Percentiles rank a stretch among this genome's conserved stretches.
These are phyloP conservation scores for Trichothecium roseum DNA, from an alignment of 2,329 filamentous ascomycete genomes.

Conservation along the genomic window DNA sequence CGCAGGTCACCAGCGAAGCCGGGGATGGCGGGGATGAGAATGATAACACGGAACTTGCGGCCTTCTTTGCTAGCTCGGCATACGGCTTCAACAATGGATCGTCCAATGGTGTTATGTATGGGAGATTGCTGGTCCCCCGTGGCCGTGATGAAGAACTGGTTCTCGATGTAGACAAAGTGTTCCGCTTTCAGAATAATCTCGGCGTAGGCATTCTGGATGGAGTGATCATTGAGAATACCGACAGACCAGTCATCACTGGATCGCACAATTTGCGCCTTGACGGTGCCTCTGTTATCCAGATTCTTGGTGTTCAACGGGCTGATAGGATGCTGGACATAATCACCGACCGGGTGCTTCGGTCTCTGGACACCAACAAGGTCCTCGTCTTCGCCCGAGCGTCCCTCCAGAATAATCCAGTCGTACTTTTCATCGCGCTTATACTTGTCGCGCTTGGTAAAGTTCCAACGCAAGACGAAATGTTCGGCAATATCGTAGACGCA, in stretches of 20 bases:
- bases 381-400: slow-evolving; percentile 66
- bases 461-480: slow-evolving; percentile 92
- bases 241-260: slow-evolving; percentile 92
- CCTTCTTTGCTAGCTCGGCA: slow-evolving; percentile 70
- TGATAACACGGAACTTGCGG: slow-evolving; percentile 82
- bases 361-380: slow-evolving; percentile 81
- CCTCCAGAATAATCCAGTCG: slow-evolving; percentile 76
- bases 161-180: slow-evolving; percentile 96
- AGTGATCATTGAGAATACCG: slow-evolving; percentile 74
- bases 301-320: slow-evolving; percentile 58
- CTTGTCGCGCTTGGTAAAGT: slow-evolving; percentile 94
- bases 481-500: slow-evolving; percentile 91
- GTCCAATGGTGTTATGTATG: slow-evolving; percentile 79
- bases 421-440: slow-evolving; percentile 82
- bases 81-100: slow-evolving; percentile 83
- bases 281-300: slow-evolving; percentile 55
- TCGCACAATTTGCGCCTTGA: slow-evolving; percentile 77
- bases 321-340: slow-evolving; percentile 74
- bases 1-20: slow-evolving; percentile 89
- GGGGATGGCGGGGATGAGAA: slow-evolving; percentile 82
- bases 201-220: slow-evolving; percentile 77
- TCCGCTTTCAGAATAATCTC: slow-evolving; percentile 80
- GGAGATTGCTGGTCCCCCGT: slow-evolving; percentile 82
- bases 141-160: slow-evolving; percentile 96
- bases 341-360: slow-evolving; percentile 79